Base-by-base conservation (phyloP, 116 monocot species). In the Papilionanthe hybrid region DNA sequence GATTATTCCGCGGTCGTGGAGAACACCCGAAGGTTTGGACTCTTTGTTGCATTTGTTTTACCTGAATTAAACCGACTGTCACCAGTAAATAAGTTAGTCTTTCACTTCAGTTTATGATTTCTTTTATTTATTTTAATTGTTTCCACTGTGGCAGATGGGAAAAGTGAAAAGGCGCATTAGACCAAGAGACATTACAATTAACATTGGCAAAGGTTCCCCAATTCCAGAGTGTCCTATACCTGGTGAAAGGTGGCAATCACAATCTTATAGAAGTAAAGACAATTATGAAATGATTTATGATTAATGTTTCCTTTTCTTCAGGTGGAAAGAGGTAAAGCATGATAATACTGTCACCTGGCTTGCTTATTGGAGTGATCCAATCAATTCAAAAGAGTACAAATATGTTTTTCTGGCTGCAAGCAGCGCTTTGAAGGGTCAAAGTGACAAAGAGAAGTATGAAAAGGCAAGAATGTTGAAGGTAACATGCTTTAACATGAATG, bases 391-490 rank as follows among this genome's bases (percentile, higher is more conserved):
- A 82, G 99, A 95, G 83, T 91, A 84, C 73, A 99, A 99, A 79
- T 99, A 99, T 87, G 99, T 99, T 43, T 99, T 99, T 84, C 74
- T 99, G 66, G 99, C 99, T 41, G 99, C 99, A 47, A 93, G 99
- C 60, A 99, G 99, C 80, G 75, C 95, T 48, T 86, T 99, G 56
- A 99, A 99, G 65, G 99, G 95, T 18, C 95, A 95, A 84, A 99
- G 93, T 89, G 99, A 99, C 87, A 99, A 91, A 76, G 93, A 95
- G 67, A 99, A 99, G 79, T 99, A 99, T 77, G 99, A 95, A 81
- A 99, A 99, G 85, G 90, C 99, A 43, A 87, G 99, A 49, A 86
- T 84, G 28, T 83, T 99, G 82, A 99, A 95, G 91, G 99, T 95
- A 80, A 85, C 30, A 37, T 55, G 75, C 65, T 7, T 42, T 57